phyloP scores from a whole-genome alignment of 192 early-diverging fungal genomes.

The Coemansia reversa region DNA sequence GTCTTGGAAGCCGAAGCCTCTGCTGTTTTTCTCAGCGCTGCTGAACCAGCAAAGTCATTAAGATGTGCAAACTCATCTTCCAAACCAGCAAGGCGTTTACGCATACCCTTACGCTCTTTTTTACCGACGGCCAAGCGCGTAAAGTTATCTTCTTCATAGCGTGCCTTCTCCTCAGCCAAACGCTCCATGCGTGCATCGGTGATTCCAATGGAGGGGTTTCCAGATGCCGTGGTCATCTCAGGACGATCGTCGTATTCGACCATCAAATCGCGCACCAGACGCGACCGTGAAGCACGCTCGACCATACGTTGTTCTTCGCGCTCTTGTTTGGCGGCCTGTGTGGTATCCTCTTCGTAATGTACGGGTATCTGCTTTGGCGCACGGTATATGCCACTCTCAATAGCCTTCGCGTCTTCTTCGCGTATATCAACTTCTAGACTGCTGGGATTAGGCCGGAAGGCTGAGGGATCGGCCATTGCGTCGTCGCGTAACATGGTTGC shows the following conservation, averaged over 20 bases:
- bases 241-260: constrained; percentile 84
- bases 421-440: constrained; percentile 55
- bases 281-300: constrained; percentile 73
- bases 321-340: constrained; percentile 57
- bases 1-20: constrained; percentile 20
- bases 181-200: constrained; percentile 58
- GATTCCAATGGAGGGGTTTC: constrained; percentile 66
- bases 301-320: constrained; percentile 62
- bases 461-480: constrained; percentile 70
- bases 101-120: constrained; percentile 71
- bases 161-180: constrained; percentile 61
- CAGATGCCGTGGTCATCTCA: constrained; percentile 70
- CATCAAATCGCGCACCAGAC: constrained; percentile 81
- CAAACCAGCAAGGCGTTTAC: constrained; percentile 60
- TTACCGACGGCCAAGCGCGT: constrained; percentile 68
- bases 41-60: constrained; percentile 56
- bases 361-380: constrained; percentile 84
- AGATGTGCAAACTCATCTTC: constrained; percentile 82
- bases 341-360: constrained; percentile 75
- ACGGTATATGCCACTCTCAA: constrained; percentile 68
- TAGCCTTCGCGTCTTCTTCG: constrained; percentile 39
- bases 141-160: constrained; percentile 91
- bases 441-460: constrained; percentile 87
- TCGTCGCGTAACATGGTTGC: constrained; percentile 40
- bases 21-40: constrained; percentile 27